Conservation (phyloP, 768 basidiomycete species). For the Pisolithus sp. region DNA sequence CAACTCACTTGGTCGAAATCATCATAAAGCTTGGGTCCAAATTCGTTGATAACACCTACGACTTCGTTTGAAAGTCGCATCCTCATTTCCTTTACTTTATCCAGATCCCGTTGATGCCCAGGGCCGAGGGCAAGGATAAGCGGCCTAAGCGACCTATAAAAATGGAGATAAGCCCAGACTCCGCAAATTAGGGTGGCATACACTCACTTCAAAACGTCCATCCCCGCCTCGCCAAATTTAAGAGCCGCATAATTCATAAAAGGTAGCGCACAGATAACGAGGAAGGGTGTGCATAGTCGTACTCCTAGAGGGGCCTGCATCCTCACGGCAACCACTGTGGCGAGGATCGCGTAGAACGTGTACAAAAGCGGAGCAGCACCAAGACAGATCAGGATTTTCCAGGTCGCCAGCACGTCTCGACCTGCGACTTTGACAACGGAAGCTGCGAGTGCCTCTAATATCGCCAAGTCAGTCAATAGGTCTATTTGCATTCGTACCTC, state of each 20-base stretch:
- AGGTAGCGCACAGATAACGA: conserved; percentile 69
- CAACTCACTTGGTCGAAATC: conserved; percentile 73
- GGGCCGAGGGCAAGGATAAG: conserved; percentile 83
- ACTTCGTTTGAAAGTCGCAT: conserved; percentile 77
- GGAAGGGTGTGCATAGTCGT: conserved; percentile 69
- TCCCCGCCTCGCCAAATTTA: conserved; percentile 96
- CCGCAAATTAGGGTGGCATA: background rate
- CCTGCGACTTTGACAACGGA: conserved; percentile 93
- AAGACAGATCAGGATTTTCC: conserved; percentile 93
- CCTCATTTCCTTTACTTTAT: conserved; percentile 69
- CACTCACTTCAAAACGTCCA: conserved; percentile 93
- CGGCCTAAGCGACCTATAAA: conserved; percentile 78
- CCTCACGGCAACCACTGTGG: conserved; percentile 64
- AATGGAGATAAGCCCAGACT: conserved; percentile 4
- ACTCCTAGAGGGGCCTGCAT: conserved; percentile 57
- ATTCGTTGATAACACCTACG: conserved; percentile 76
- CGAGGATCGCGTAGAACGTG: conserved; percentile 72
- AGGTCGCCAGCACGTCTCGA: conserved; percentile 94
- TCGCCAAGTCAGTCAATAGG: background rate
- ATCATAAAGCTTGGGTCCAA: conserved; percentile 79
- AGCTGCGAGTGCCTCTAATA: conserved; percentile 86
- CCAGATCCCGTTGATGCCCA: conserved; percentile 77
- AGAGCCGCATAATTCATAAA: conserved; percentile 89
- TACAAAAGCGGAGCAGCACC: conserved; percentile 88
- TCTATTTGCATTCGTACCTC: background rate